A percentile compares a stretch with the other conserved stretches of the same genome.
These are phyloP conservation scores for Sambucus nigra DNA, from an alignment of 129 eudicot genomes.

Conservation along the genomic window DNA sequence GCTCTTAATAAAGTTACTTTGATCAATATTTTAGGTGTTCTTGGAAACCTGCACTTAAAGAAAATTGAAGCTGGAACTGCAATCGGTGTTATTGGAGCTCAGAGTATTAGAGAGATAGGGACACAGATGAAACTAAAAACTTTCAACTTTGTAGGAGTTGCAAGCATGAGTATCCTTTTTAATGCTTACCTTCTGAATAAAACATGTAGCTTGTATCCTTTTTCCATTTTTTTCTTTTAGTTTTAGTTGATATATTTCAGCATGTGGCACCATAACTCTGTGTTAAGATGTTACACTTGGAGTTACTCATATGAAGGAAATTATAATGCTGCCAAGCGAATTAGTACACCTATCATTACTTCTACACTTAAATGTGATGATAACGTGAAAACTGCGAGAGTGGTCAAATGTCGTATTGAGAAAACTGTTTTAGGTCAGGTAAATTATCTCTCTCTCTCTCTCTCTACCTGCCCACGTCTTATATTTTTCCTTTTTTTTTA, in stretches of 20 bases:
- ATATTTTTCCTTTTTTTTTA: background rate
- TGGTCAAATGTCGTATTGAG: conserved; percentile 73
- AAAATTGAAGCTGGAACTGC: conserved; percentile 85
- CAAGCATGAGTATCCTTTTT: conserved; percentile 97
- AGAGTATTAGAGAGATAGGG: conserved; percentile 98
- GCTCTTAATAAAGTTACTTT: background rate
- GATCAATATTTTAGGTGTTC: conserved; percentile 49
- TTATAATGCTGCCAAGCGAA: conserved; percentile 78
- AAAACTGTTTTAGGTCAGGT: conserved; percentile 86
- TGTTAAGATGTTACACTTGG: conserved; percentile 88
- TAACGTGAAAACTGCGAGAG: conserved; percentile 33
- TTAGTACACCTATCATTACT: conserved; percentile 82
- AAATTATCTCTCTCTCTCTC: background rate
- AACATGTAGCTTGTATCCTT: background rate
- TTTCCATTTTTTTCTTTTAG: background rate
- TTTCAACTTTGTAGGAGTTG: conserved; percentile 99
- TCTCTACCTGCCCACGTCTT: background rate
- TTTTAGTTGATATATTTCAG: conserved; percentile 1
- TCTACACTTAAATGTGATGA: conserved; percentile 43
- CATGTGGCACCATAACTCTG: conserved; percentile 29
- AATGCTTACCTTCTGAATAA: background rate
- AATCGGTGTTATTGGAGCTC: conserved; percentile 97
- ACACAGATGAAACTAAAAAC: conserved; percentile 97
- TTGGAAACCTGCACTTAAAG: conserved; percentile 59
- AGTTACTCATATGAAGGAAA: conserved; percentile 96